Evolutionary conservation across 1,139 yeast genomes (phyloP), one percentile per base, ranked within the genome.

Genomic region (Arxiozyma bovina): DNA sequence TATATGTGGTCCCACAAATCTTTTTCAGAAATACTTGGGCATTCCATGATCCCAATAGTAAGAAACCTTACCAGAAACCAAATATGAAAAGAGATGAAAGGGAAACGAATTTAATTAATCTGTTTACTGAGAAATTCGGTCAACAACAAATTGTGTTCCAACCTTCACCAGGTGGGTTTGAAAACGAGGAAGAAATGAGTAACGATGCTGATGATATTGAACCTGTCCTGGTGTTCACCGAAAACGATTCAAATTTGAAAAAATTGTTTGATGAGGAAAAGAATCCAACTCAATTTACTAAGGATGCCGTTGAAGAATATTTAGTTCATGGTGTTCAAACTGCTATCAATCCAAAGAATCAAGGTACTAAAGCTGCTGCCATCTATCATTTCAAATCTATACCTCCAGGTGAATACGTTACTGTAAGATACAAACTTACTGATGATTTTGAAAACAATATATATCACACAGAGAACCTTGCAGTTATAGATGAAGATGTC

Each of bases 1-100:
- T 91, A 58, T 96, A 90, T 70, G 78, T 91, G 52, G 71, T 87
- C 57, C 98, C 98, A 8, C 97, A 91, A 64, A 73, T 87, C 50
- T 83, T 86, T 61, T 88, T 85, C 71, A 80, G 98, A 73, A 91
- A 91, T 70, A 88, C 96, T 34, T 91, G 98, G 98, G 76, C 86
- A 20, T 91, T 46, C 30, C 42, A 46, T 21, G 49, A 46, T 34
- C 49, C 49, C 9, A 9, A 61, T 42, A 58, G 50, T 38, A 34
- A 52, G 7, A 44, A 57, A 21, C 45, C 44, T n/a, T 90, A 91
- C 34, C 81, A 79, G 55, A 72, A 75, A 63, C 95, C 95, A 15
- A 65, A 70, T 20, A 70, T 87, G 53, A 71, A 73, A 6, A 70
- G 74, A 60, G 72, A 71, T 57, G 65, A 65, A 47, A 63, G 74